Base-by-base conservation (phyloP, 2,329 filamentous ascomycete genomes). In the Colletotrichum sublineola region DNA sequence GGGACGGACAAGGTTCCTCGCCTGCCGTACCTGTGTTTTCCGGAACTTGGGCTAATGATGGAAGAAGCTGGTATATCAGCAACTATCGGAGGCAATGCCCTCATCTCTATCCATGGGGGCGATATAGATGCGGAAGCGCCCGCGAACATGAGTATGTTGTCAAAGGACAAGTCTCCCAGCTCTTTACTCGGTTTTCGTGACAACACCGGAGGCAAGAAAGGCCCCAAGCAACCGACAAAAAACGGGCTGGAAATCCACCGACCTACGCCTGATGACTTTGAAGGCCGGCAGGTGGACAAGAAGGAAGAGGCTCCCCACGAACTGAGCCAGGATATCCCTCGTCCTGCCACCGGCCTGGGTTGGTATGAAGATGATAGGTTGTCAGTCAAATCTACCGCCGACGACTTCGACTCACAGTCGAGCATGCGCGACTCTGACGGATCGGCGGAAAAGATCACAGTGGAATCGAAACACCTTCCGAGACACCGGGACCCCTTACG, bases 281-380 rank as follows among this genome's bases (percentile, higher is more conserved):
- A 56, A 56, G 48, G 63, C 11, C 40, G 40, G 61, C 61, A 42
- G 46, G n/a, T 14, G 9, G 50, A 20, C 24, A 29, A 46, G 24
- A 50, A 33, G 38, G 29, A 36, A 4, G 31, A 64, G 7, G 18
- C 2, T 7, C 11, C 31, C 12, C 7, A 46, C 18, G 38, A 1
- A 7, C n/a, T 31, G 29, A n/a, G 24, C 58, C 38, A 18, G 8
- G 44, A 20, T 3, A 56, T 20, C 4, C 11, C 48, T 14, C 68
- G 68, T 5, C 68, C 68, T 33, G 2, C 24, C 11, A 31, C 56
- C 15, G 31, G 63, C 14, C 48, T 71, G 44, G 63, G 40, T 18
- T 71, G 68, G 68, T 61, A 67, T 48, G 56, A 61, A 12, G 56
- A 62, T 4, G 24, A 48, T 9, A 15, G 29, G 36, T 14, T n/a